Percentiles rank a stretch among this genome's conserved stretches.
Conservation (phyloP, 225 moss, liverwort and hornwort genomes). For the Sphagnum contortum region DNA sequence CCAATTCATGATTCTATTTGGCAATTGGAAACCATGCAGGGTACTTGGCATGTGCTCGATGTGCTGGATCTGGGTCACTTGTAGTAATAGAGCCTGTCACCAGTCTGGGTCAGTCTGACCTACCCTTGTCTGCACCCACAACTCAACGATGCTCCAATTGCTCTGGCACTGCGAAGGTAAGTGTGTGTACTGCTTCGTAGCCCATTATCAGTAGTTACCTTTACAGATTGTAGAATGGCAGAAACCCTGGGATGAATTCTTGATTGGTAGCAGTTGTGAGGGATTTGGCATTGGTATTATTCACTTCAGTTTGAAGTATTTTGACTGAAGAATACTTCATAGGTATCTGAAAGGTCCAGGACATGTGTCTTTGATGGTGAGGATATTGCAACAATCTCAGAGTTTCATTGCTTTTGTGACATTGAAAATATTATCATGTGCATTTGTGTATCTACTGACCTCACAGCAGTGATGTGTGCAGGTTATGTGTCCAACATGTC, state of each 20-base stretch:
- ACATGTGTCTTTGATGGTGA: too few species aligned
- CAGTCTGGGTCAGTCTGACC: slow-evolving; percentile 9
- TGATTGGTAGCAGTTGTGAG: too few species aligned
- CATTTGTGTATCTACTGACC: too few species aligned
- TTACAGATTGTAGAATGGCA: background rate
- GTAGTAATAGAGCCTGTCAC: slow-evolving; percentile 25
- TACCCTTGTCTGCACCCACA: slow-evolving; percentile 8
- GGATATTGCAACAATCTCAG: too few species aligned
- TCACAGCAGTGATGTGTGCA: slow-evolving; percentile 6
- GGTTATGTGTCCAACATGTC: slow-evolving; percentile 98
- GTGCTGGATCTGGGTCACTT: slow-evolving; percentile 73
- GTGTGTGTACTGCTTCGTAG: background rate
- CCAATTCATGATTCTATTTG: too few species aligned
- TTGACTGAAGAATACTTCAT: too few species aligned
- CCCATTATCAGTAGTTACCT: background rate
- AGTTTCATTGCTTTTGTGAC: too few species aligned
- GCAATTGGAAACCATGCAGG: slow-evolving; percentile 21
- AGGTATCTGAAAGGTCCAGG: too few species aligned
- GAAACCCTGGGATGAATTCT: background rate
- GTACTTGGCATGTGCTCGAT: slow-evolving; percentile 92
- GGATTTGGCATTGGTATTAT: too few species aligned
- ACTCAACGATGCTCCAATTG: slow-evolving; percentile 71
- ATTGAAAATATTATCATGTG: too few species aligned
- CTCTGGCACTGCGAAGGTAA: slow-evolving; percentile 90
- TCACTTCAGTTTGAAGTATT: too few species aligned